A percentile compares a stretch with the other conserved stretches of the same genome.
Evolutionary conservation across 768 basidiomycete genomes (phyloP).

Genomic region (Rhodotorula babjevae): DNA sequence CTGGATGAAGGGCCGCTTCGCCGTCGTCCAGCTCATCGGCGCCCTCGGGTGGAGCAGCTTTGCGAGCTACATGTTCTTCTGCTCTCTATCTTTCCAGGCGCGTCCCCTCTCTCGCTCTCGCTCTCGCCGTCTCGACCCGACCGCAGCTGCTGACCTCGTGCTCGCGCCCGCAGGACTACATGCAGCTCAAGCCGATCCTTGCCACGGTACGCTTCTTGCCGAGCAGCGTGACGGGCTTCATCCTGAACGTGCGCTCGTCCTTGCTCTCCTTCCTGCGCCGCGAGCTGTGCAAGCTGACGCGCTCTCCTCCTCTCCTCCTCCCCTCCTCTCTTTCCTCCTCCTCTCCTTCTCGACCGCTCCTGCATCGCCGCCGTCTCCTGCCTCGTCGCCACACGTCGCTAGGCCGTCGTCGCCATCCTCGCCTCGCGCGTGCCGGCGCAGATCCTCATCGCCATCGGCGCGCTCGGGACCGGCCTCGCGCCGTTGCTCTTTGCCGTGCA

Average conservation of each 20-base stretch:
- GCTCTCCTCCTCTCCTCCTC: too few relatives aligned
- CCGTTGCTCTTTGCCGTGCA: conserved; percentile 35
- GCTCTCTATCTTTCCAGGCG: not conserved
- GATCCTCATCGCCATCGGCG: conserved; percentile 44
- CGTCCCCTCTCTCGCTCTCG: too few relatives aligned
- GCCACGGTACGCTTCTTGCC: conserved; percentile 29
- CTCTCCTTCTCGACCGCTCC: too few relatives aligned
- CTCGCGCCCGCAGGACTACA: conserved; percentile 1
- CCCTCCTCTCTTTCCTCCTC: too few relatives aligned
- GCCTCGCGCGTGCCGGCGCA: conserved; percentile 44
- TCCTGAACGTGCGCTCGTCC: conserved; percentile 11
- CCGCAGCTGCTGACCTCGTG: not conserved
- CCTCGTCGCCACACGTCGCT: not conserved
- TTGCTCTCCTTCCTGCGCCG: not conserved
- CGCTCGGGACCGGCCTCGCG: conserved; percentile 41
- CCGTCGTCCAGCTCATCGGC: conserved; percentile 13
- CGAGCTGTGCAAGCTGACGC: too few relatives aligned
- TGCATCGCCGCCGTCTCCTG: too few relatives aligned
- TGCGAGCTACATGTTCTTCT: conserved; percentile 15
- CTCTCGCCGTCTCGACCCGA: too few relatives aligned
- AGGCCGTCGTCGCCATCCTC: conserved; percentile 45
- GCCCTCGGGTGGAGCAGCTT: conserved; percentile 19
- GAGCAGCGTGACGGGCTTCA: conserved; percentile 8
- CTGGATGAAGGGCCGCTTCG: conserved; percentile 22
- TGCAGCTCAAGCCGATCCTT: conserved; percentile 11